Evolutionary conservation across 441 rosid species (phyloP).

Genomic region (Dalechampia spathulata): DNA sequence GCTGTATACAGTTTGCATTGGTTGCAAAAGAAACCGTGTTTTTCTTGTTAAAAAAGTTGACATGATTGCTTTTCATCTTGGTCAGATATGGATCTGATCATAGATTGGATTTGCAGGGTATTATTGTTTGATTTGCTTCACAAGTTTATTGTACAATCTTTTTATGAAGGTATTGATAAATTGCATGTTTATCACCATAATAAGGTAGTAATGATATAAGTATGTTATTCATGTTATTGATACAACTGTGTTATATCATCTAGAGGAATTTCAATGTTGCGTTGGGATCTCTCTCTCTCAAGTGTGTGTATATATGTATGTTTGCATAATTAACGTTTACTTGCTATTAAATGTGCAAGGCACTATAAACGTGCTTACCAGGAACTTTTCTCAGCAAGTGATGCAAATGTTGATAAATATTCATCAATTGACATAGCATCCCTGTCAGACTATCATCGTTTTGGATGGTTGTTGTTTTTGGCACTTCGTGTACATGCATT

Average conservation of each 20-base stretch:
- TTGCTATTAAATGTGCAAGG: slow-evolving; percentile 37
- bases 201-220: too few relatives aligned
- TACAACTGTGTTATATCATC: too few relatives aligned
- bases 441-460: slow-evolving; percentile 54
- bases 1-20: neutral
- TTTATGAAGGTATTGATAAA: neutral
- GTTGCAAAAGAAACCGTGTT: neutral
- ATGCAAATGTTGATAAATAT: slow-evolving; percentile 40
- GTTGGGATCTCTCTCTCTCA: neutral
- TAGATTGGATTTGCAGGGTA: neutral
- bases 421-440: slow-evolving; percentile 31
- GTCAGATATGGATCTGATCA: neutral
- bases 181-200: too few relatives aligned
- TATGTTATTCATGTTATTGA: too few relatives aligned
- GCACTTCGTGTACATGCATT: slow-evolving; percentile 83
- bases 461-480: slow-evolving; percentile 94
- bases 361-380: slow-evolving; percentile 69
- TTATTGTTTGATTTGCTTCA: neutral
- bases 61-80: neutral
- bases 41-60: neutral
- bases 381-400: slow-evolving; percentile 60
- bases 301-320: neutral
- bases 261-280: neutral
- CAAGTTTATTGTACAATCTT: neutral
- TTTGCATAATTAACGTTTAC: slow-evolving; percentile 3